Conservation (phyloP, 1,284 basidiomycete genomes). For the Sporisorium iseilematis-ciliati region DNA sequence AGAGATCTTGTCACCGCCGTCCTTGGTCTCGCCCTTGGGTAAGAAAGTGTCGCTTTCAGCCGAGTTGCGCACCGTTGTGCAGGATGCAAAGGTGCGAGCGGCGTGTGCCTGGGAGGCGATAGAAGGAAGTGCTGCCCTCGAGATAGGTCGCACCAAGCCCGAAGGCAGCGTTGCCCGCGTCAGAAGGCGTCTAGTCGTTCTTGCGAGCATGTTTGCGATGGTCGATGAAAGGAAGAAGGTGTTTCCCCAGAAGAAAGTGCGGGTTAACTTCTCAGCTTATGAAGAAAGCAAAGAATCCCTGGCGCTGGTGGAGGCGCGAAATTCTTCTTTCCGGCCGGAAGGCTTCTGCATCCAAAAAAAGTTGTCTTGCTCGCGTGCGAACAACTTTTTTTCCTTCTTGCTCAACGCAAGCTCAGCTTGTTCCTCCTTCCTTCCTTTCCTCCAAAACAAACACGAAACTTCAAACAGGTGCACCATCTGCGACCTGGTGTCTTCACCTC, state of each 20-base stretch:
- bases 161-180: neutral
- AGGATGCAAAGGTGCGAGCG: slow-evolving; percentile 10
- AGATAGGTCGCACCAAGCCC: neutral
- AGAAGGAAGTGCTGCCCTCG: neutral
- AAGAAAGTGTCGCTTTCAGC: neutral
- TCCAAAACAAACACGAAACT: slow-evolving; percentile 28
- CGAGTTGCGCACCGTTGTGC: neutral
- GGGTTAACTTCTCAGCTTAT: neutral
- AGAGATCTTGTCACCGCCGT: neutral
- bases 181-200: slow-evolving; percentile 11
- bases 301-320: neutral
- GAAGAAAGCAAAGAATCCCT: neutral
- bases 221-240: neutral
- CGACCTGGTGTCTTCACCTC: neutral
- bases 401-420: neutral
- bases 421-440: slow-evolving; percentile 7
- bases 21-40: neutral
- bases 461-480: slow-evolving; percentile 14
- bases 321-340: slow-evolving; percentile 28
- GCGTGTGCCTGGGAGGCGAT: neutral
- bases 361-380: slow-evolving; percentile 4
- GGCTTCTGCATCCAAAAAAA: neutral
- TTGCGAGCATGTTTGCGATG: slow-evolving; percentile 19
- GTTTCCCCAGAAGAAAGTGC: neutral
- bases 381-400: slow-evolving; percentile 19